Evolutionary conservation across 805 yeast species (phyloP).

Genomic region (Barnettozyma siamensis): DNA sequence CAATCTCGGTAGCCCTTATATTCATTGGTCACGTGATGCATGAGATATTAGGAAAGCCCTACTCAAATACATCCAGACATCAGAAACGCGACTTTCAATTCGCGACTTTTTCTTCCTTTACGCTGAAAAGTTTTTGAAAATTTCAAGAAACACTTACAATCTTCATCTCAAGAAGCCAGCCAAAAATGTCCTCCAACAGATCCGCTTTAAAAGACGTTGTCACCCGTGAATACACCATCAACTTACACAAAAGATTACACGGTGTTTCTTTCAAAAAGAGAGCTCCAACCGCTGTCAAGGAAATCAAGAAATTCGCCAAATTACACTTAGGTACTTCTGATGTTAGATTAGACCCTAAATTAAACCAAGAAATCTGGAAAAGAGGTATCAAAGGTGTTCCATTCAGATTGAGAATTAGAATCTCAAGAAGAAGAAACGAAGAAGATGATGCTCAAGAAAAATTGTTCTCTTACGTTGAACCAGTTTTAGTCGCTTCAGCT

Average conservation of each 20-base stretch:
- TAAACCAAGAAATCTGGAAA: conserved; percentile 98
- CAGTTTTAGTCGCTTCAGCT: conserved; percentile 88
- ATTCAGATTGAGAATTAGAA: conserved; percentile 96
- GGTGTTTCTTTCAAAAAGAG: conserved; percentile 99
- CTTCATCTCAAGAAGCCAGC: conserved; percentile 1
- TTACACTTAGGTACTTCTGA: conserved; percentile 99
- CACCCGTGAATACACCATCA: conserved; percentile 99
- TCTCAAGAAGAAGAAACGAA: conserved; percentile 99
- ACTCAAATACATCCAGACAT: conserved; percentile 13
- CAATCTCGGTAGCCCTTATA: no score
- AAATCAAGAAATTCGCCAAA: conserved; percentile 96
- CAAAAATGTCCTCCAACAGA: conserved; percentile 42
- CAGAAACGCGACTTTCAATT: no score
- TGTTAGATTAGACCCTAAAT: conserved; percentile 97
- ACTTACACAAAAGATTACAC: conserved; percentile 98
- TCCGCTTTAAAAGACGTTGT: conserved; percentile 97
- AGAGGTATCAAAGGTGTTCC: conserved; percentile 99
- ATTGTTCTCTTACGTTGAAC: conserved; percentile 97
- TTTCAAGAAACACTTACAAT: background rate
- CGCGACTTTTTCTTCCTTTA: background rate
- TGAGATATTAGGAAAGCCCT: no score
- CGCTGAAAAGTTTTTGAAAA: conserved; percentile 2
- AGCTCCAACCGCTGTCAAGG: conserved; percentile 99
- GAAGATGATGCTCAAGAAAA: conserved; percentile 99
- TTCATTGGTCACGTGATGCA: no score